Evolutionary conservation across 2,329 filamentous ascomycete genomes (phyloP).

Genomic region (Fusarium hainanense): DNA sequence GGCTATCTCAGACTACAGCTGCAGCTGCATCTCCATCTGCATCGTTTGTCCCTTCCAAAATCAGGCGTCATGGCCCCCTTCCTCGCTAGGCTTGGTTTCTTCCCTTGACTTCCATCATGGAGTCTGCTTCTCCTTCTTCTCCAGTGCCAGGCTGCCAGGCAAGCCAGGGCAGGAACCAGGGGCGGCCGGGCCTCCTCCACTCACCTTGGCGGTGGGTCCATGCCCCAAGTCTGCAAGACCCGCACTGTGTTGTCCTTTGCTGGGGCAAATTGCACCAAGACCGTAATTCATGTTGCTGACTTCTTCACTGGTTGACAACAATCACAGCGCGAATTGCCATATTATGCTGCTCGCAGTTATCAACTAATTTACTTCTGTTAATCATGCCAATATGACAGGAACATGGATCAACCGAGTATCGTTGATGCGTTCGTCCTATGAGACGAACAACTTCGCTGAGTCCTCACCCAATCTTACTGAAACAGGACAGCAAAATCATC

Average conservation of each 20-base stretch:
- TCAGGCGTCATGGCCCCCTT: not conserved
- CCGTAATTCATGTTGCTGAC: constrained; percentile 22
- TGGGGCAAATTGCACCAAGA: constrained; percentile 33
- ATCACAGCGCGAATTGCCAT: constrained; percentile 25
- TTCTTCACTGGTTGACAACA: constrained; percentile 15
- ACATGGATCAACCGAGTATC: not conserved
- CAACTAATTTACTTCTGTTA: constrained; percentile 27
- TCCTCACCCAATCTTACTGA: constrained; percentile 35
- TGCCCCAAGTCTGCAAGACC: constrained; percentile 8
- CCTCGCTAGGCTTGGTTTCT: not conserved
- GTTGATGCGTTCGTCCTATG: not conserved
- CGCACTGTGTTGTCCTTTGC: constrained; percentile 35
- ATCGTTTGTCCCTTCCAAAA: constrained; percentile 6
- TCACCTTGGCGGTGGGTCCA: constrained; percentile 22
- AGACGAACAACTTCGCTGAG: constrained; percentile 7
- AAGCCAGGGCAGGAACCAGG: constrained; percentile 17
- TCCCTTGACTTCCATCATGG: constrained; percentile 10
- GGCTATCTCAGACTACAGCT: not conserved
- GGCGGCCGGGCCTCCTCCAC: constrained; percentile 28
- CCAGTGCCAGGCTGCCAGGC: not conserved
- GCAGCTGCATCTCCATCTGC: not conserved
- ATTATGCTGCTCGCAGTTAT: constrained; percentile 15
- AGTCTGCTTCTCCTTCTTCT: constrained; percentile 14
- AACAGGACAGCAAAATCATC: constrained; percentile 30
- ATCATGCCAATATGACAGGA: constrained; percentile 9